Conservation (phyloP, 2,329 filamentous ascomycete genomes). For the Berkeleyomyces rouxiae region DNA sequence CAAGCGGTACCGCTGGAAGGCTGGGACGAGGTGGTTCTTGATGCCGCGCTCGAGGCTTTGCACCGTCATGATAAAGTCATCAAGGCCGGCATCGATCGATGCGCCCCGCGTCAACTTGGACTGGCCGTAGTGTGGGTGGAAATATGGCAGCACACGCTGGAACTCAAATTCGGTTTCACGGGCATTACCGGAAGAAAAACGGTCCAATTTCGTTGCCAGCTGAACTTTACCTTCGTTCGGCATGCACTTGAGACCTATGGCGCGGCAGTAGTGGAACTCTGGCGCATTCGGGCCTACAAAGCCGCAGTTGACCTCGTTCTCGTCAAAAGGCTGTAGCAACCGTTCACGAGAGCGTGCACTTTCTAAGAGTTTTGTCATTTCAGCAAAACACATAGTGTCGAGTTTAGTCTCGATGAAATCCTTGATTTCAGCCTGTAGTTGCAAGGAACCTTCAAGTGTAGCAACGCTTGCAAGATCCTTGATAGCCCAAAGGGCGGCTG, state of each 20-base stretch:
- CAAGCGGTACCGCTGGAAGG: conserved; percentile 5
- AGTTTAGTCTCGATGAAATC: background rate
- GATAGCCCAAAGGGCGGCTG: background rate
- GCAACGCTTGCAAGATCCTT: background rate
- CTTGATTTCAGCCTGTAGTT: background rate
- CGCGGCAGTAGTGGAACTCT: conserved; percentile 5
- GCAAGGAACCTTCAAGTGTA: background rate
- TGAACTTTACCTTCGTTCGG: background rate
- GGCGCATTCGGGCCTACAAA: background rate
- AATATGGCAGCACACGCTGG: conserved; percentile 13
- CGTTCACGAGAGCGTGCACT: background rate
- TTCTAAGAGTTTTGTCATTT: background rate
- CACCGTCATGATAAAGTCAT: conserved; percentile 15
- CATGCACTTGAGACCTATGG: conserved; percentile 11
- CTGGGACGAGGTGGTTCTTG: conserved; percentile 3
- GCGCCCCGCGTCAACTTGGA: conserved; percentile 14
- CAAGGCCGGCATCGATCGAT: conserved; percentile 15
- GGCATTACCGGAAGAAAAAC: background rate
- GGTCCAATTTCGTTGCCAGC: background rate
- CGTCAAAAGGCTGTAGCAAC: background rate
- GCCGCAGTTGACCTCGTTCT: conserved; percentile 5
- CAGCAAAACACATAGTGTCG: background rate
- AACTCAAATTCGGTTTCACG: conserved; percentile 16
- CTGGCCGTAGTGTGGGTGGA: conserved; percentile 12
- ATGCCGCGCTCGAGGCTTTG: conserved; percentile 14